Evolutionary conservation across 2,329 filamentous ascomycete species (phyloP).

Genomic region (Ustilaginoidea virens): DNA sequence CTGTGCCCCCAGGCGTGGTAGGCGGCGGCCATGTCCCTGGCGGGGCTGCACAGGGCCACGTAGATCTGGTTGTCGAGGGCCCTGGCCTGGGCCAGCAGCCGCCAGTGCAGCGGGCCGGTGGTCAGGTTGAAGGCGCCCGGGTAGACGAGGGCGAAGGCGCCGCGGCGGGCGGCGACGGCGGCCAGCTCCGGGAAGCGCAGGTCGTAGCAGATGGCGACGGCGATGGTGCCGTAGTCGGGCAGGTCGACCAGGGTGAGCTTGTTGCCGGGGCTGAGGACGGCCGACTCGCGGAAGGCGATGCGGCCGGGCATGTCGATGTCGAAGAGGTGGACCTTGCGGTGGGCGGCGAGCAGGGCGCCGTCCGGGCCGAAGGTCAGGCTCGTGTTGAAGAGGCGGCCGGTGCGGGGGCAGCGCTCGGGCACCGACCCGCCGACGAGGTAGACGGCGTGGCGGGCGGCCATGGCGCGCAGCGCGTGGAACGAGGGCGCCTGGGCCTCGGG

Average conservation of each 20-base stretch:
- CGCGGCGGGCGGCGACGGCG: conserved; percentile 70
- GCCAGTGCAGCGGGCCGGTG: conserved; percentile 87
- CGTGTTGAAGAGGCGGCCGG: conserved; percentile 75
- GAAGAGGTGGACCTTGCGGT: conserved; percentile 92
- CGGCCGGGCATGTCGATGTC: conserved; percentile 95
- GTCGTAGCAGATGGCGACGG: conserved; percentile 92
- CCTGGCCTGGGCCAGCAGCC: conserved; percentile 62
- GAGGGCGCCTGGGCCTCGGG: conserved; percentile 57
- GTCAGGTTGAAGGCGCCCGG: conserved; percentile 96
- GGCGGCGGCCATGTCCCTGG: conserved; percentile 56
- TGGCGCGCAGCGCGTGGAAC: conserved; percentile 66
- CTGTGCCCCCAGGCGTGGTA: conserved; percentile 93
- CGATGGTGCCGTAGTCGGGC: conserved; percentile 77
- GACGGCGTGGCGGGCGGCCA: conserved; percentile 63
- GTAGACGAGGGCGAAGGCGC: conserved; percentile 79
- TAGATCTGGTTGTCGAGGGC: conserved; percentile 92
- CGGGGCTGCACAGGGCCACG: conserved; percentile 83
- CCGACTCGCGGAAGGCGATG: conserved; percentile 81
- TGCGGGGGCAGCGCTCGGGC: conserved; percentile 52
- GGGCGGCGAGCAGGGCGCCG: conserved; percentile 68
- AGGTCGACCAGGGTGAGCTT: conserved; percentile 75
- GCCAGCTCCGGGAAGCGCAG: conserved; percentile 91
- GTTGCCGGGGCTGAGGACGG: conserved; percentile 75
- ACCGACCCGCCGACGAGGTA: conserved; percentile 89
- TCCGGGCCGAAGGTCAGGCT: conserved; percentile 65